A percentile compares a stretch with the other conserved stretches of the same genome.
Evolutionary conservation across 2,329 filamentous ascomycete genomes (phyloP).

Genomic region (Tolypocladium nubicola): DNA sequence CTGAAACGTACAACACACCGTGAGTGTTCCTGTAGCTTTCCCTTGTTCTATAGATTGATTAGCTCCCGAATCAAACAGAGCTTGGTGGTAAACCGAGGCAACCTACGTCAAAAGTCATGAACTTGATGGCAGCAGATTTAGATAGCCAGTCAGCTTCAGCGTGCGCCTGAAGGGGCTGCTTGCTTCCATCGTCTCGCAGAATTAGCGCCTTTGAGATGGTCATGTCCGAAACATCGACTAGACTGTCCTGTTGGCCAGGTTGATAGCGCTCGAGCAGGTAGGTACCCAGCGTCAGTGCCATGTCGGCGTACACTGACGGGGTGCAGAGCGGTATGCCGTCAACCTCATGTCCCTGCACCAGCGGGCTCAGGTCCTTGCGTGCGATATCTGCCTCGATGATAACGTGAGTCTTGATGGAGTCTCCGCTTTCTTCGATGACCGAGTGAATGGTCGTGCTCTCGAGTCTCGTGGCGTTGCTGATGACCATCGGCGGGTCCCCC

Average conservation of each 20-base stretch:
- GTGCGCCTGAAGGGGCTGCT: conserved; percentile 1
- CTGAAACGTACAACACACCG: conserved; percentile 4
- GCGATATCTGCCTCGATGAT: conserved; percentile 57
- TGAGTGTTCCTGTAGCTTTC: conserved; percentile 3
- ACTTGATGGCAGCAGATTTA: conserved; percentile 1
- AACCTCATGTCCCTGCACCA: conserved; percentile 55
- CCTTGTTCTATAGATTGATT: neutral
- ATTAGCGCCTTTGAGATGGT: conserved; percentile 18
- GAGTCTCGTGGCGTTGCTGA: conserved; percentile 31
- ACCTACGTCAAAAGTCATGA: conserved; percentile 6
- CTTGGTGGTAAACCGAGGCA: neutral
- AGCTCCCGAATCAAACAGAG: neutral
- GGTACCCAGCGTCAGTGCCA: conserved; percentile 52
- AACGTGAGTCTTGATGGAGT: conserved; percentile 30
- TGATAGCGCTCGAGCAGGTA: conserved; percentile 24
- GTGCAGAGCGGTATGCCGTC: conserved; percentile 58
- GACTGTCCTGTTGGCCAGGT: neutral
- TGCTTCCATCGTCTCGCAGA: neutral
- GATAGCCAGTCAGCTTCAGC: conserved; percentile 1
- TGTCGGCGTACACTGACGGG: conserved; percentile 48
- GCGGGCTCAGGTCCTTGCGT: conserved; percentile 47
- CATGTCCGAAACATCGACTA: conserved; percentile 33
- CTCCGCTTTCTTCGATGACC: conserved; percentile 3
- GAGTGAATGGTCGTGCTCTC: conserved; percentile 21
- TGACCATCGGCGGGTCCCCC: conserved; percentile 9